phyloP scores from a whole-genome alignment of 192 early-diverging fungal species.

The Fimicolochytrium jonesii region DNA sequence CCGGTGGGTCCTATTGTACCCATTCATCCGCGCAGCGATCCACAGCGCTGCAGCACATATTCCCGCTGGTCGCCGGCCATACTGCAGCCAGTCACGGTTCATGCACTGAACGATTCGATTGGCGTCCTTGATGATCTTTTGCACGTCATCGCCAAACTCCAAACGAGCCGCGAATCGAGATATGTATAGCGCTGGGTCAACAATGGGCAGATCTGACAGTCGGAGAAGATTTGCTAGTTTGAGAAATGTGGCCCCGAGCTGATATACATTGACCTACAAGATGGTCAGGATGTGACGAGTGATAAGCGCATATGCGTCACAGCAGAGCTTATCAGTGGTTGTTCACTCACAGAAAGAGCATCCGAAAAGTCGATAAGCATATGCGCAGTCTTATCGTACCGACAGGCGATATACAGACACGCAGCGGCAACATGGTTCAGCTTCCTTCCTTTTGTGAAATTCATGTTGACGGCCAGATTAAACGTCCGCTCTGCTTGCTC shows the following conservation, averaged over 20 bases:
- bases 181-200: conserved; percentile 93
- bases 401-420: conserved; percentile 89
- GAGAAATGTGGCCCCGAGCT: conserved; percentile 80
- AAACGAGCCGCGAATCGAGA: conserved; percentile 81
- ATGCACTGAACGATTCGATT: conserved; percentile 79
- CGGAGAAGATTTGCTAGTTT: conserved; percentile 58
- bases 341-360: conserved; percentile 56
- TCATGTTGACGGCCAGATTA: conserved; percentile 67
- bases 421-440: conserved; percentile 73
- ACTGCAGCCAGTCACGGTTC: conserved; percentile 92
- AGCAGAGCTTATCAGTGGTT: too few species aligned
- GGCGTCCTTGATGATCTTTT: conserved; percentile 73
- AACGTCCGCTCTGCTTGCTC: conserved; percentile 83
- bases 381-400: conserved; percentile 75
- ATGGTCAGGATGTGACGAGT: too few species aligned
- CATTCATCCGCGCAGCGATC: conserved; percentile 88
- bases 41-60: conserved; percentile 89
- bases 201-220: conserved; percentile 54
- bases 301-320: too few species aligned
- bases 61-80: conserved; percentile 84
- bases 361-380: conserved; percentile 98
- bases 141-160: conserved; percentile 87
- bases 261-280: conserved; percentile 80
- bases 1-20: conserved; percentile 71
- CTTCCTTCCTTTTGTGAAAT: conserved; percentile 79